A percentile compares a stretch with the other conserved stretches of the same genome.
phyloP scores from a whole-genome alignment of 2,329 filamentous ascomycete genomes.

The Metarhizium brunneum region DNA sequence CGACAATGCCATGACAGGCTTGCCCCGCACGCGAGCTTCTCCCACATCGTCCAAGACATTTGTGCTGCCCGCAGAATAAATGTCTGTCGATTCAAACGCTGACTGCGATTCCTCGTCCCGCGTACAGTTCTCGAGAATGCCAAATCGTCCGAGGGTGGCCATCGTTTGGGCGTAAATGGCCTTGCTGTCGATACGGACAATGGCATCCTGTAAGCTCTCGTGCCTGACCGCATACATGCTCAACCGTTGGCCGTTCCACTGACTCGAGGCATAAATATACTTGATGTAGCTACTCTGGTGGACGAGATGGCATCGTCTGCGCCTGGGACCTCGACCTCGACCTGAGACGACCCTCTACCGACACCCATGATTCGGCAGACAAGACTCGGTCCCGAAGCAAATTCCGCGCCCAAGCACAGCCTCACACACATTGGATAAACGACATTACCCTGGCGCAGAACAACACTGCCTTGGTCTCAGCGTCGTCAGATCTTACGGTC shows the following conservation, averaged over 20 bases:
- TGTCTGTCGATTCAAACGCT: not conserved
- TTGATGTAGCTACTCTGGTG: constrained; percentile 72
- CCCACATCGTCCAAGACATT: not conserved
- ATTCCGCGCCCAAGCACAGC: constrained; percentile 54
- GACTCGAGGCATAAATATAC: not conserved
- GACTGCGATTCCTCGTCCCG: not conserved
- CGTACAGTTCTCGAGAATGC: constrained; percentile 47
- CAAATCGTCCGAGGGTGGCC: constrained; percentile 59
- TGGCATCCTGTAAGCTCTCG: constrained; percentile 66
- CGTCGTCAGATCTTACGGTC: constrained; percentile 88
- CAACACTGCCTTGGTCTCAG: constrained; percentile 73
- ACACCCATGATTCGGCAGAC: constrained; percentile 18
- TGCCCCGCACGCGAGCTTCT: constrained; percentile 7
- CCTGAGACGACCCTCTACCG: constrained; percentile 30
- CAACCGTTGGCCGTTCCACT: not conserved
- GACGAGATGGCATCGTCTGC: constrained; percentile 90
- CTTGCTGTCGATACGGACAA: constrained; percentile 76
- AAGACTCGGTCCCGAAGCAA: constrained; percentile 35
- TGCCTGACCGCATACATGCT: not conserved
- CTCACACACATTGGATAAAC: constrained; percentile 95
- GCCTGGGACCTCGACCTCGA: constrained; percentile 85
- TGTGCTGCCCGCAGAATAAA: not conserved
- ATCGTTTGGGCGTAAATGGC: constrained; percentile 90
- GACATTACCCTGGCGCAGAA: constrained; percentile 75
- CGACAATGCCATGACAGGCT: not conserved